Evolutionary conservation across 2,329 filamentous ascomycete genomes (phyloP), one percentile per base, ranked within the genome.

Genomic region (Chaetomiaceae sp.): DNA sequence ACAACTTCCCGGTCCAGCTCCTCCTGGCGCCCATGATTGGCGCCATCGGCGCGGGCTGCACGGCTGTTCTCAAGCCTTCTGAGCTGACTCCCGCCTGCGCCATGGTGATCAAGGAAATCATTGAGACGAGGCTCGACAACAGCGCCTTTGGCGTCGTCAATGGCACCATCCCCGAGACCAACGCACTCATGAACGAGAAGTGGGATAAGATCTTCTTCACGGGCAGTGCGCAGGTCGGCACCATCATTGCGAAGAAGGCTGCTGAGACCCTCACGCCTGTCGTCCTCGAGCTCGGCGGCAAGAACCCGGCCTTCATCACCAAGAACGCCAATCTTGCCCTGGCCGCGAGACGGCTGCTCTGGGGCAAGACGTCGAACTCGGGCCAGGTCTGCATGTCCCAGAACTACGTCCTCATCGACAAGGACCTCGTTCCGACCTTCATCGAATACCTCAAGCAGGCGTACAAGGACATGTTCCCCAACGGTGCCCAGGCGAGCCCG

Each of bases 191-290:
- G 30, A 83, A 92, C 53, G 82, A 90, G 74, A 92, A 92, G 70
- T 99, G 91, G 86, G 91, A 95, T 74, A 97, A 96, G 80, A 95
- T 99, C 65, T 91, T 94, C 76, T 99, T 96, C 75, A 99, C 94
- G 1, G 94, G 94, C 50, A 85, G 84, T 64, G 79, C 80, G 48
- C 74, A 68, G 25, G 90, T 96, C 16, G 94, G 89, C 65, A 90
- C 86, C 66, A 91, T 97, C 64, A 85, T 97, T 48, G 82, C 89
- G 43, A 85, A 91, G 69, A 96, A 95, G 69, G 94, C 92, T 0
- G 92, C 94, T 55, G 83, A 90, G 66, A 86, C 89, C 33, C 78
- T 96, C 56, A 97, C 94, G 0, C 94, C 94, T 0, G 85, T 95
- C 20, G 81, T 85, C 9, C 82, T 97, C 43, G 94, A 99, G 75